A percentile compares a stretch with the other conserved stretches of the same genome.
Evolutionary conservation across 1,284 basidiomycete genomes (phyloP).

Genomic region (Dichomitus squalens): DNA sequence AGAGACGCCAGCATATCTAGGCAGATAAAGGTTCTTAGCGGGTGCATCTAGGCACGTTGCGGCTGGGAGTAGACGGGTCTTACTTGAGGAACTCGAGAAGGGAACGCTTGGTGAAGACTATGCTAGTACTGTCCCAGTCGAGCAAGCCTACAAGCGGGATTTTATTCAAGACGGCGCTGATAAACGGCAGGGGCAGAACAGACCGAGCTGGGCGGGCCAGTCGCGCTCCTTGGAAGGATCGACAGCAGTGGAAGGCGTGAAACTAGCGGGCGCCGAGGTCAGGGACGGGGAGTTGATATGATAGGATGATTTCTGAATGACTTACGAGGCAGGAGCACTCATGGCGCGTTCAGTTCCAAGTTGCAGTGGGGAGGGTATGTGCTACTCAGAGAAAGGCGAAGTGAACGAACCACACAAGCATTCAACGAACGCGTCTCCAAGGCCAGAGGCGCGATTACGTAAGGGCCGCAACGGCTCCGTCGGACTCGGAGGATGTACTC

Average conservation of each 20-base stretch:
- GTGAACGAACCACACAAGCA: too few relatives aligned
- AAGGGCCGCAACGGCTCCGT: too few relatives aligned
- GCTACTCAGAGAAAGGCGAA: too few relatives aligned
- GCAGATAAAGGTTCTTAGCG: conserved; percentile 19
- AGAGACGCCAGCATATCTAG: conserved; percentile 64
- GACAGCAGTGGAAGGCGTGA: conserved; percentile 54
- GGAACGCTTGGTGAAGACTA: conserved; percentile 74
- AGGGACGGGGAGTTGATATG: not conserved
- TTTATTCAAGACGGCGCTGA: too few relatives aligned
- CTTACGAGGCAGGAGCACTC: not conserved
- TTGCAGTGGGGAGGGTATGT: too few relatives aligned
- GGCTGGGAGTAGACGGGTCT: conserved; percentile 24
- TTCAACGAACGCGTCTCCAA: too few relatives aligned
- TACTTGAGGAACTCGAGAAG: conserved; percentile 76
- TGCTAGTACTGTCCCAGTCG: conserved; percentile 72
- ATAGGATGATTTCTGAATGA: too few relatives aligned
- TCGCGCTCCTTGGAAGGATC: conserved; percentile 68
- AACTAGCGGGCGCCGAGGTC: conserved; percentile 40
- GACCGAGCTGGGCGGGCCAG: conserved; percentile 67
- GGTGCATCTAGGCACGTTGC: conserved; percentile 7
- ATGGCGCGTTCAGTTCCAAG: not conserved
- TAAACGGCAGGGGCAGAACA: conserved; percentile 15
- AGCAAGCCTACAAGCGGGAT: conserved; percentile 54
- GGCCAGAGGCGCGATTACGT: too few relatives aligned
- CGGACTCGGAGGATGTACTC: too few relatives aligned